Evolutionary conservation across 2,329 filamentous ascomycete genomes (phyloP).

Genomic region (Coniella lustricola): DNA sequence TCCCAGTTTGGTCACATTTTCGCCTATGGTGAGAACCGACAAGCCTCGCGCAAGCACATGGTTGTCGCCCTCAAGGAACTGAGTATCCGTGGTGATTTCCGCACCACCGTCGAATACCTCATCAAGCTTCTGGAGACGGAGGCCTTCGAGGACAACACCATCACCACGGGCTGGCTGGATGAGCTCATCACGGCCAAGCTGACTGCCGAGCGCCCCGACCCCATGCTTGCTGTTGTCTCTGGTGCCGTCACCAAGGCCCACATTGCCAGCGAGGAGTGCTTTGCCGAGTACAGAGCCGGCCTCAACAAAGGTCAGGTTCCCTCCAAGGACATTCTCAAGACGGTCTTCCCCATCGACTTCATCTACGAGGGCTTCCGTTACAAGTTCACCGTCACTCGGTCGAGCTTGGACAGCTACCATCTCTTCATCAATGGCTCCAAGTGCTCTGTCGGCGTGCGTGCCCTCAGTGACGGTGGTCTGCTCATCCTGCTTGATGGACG

Average conservation of each 20-base stretch:
- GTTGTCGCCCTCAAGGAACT: conserved; percentile 96
- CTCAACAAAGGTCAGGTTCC: conserved; percentile 97
- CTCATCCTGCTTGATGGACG: conserved; percentile 84
- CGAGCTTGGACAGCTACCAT: conserved; percentile 89
- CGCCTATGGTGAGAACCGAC: conserved; percentile 95
- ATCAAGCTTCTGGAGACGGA: conserved; percentile 98
- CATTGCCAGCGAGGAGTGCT: conserved; percentile 83
- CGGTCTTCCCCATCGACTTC: conserved; percentile 95
- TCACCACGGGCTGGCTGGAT: conserved; percentile 97
- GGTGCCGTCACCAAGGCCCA: conserved; percentile 94
- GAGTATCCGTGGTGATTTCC: conserved; percentile 98
- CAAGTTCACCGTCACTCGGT: conserved; percentile 95
- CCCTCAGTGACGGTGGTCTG: conserved; percentile 88
- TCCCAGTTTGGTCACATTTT: conserved; percentile 99
- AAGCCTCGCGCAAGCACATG: conserved; percentile 97
- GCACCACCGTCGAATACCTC: conserved; percentile 96
- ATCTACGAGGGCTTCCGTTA: conserved; percentile 96
- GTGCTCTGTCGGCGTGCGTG: conserved; percentile 85
- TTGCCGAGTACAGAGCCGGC: conserved; percentile 78
- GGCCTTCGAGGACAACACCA: conserved; percentile 97
- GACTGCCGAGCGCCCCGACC: conserved; percentile 90
- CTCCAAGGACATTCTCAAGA: conserved; percentile 93
- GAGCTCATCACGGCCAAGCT: conserved; percentile 97
- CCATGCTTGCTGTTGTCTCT: conserved; percentile 87
- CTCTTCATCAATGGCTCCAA: conserved; percentile 99